phyloP scores from a whole-genome alignment of 371 early-diverging fungal species.

The Rhizomucor miehei region DNA sequence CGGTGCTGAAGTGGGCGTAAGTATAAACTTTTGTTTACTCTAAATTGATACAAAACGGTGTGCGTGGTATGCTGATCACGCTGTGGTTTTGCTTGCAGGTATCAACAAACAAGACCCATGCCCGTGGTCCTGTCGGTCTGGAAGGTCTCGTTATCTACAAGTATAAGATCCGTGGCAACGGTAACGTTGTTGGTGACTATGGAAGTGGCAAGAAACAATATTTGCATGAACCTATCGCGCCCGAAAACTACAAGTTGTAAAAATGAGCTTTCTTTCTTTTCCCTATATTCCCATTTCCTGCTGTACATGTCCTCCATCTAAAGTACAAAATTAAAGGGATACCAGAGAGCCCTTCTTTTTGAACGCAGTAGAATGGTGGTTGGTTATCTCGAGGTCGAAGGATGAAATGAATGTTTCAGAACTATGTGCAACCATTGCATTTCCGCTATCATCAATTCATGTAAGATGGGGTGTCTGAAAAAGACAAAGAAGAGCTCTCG shows the following conservation, averaged over 20 bases:
- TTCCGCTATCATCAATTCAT: too few relatives aligned
- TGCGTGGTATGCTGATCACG: slow-evolving; percentile 1
- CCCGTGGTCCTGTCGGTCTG: slow-evolving; percentile 95
- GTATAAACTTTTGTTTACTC: slow-evolving; percentile 6
- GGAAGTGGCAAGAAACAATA: slow-evolving; percentile 75
- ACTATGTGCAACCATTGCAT: too few relatives aligned
- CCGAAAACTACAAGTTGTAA: slow-evolving; percentile 33
- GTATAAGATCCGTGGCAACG: slow-evolving; percentile 87
- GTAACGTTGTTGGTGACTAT: slow-evolving; percentile 81
- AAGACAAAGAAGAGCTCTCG: too few relatives aligned
- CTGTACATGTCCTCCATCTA: not conserved
- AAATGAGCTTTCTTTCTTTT: not conserved
- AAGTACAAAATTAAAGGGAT: not conserved
- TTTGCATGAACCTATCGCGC: slow-evolving; percentile 58
- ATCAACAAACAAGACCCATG: slow-evolving; percentile 97
- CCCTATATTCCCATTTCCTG: not conserved
- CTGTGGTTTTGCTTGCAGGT: slow-evolving; percentile 31
- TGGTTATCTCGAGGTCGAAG: too few relatives aligned
- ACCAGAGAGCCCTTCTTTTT: too few relatives aligned
- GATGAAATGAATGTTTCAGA: too few relatives aligned
- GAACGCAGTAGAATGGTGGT: too few relatives aligned
- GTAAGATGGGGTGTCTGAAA: too few relatives aligned
- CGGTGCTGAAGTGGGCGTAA: slow-evolving; percentile 94
- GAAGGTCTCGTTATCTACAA: slow-evolving; percentile 97
- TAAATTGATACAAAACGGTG: not conserved